A percentile compares a stretch with the other conserved stretches of the same genome.
phyloP scores from a whole-genome alignment of 2,329 filamentous ascomycete species.

The Fusarium sp. region DNA sequence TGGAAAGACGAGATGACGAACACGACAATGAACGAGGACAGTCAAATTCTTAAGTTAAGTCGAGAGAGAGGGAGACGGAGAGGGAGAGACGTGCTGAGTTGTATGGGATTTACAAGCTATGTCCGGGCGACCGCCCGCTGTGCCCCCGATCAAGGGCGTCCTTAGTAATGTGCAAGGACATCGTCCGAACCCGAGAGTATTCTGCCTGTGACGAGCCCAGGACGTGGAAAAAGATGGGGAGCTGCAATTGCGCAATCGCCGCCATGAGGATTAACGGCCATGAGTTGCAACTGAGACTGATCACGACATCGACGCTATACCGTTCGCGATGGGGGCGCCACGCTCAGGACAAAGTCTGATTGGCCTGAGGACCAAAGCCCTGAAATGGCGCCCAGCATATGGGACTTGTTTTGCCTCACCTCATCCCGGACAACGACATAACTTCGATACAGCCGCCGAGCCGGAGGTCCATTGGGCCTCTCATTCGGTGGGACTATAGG shows the following conservation, averaged over 20 bases:
- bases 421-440: slow-evolving; percentile 34
- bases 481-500: slow-evolving; percentile 7
- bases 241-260: slow-evolving; percentile 50
- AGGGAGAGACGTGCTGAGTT: slow-evolving; percentile 19
- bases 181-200: slow-evolving; percentile 32
- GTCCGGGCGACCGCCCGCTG: slow-evolving; percentile 43
- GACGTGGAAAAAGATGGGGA: slow-evolving; percentile 40
- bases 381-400: slow-evolving; percentile 37
- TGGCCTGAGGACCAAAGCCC: slow-evolving; percentile 42
- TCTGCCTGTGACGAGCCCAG: slow-evolving; percentile 35
- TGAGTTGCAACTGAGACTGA: slow-evolving; percentile 50
- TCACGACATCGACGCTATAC: slow-evolving; percentile 64
- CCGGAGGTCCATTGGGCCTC: slow-evolving; percentile 30
- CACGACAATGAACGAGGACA: slow-evolving; percentile 33
- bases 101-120: slow-evolving; percentile 40
- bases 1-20: slow-evolving; percentile 33
- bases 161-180: slow-evolving; percentile 42
- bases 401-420: slow-evolving; percentile 39
- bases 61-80: slow-evolving; percentile 24
- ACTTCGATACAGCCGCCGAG: slow-evolving; percentile 39
- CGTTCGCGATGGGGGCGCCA: slow-evolving; percentile 54
- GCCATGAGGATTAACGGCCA: slow-evolving; percentile 43
- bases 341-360: slow-evolving; percentile 44
- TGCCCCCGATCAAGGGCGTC: slow-evolving; percentile 29
- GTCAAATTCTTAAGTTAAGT: slow-evolving; percentile 40